These are phyloP conservation scores for Ogataea henricii DNA, from an alignment of 805 yeast species.

Conservation along the genomic window DNA sequence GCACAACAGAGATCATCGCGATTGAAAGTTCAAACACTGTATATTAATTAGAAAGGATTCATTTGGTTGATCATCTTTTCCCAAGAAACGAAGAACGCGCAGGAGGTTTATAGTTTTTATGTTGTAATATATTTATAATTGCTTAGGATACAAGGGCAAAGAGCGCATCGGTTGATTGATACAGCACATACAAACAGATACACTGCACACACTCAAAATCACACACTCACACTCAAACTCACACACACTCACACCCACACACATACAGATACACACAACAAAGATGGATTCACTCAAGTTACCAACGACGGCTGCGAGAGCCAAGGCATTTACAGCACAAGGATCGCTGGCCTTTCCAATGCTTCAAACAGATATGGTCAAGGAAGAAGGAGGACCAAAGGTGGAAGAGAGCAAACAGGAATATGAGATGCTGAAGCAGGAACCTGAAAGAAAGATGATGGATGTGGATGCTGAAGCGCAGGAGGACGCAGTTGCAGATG, in stretches of 20 bases:
- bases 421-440: conserved; percentile 28
- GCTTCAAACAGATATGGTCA: conserved; percentile 37
- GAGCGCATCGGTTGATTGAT: conserved; percentile 8
- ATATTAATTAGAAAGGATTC: conserved; percentile 27
- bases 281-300: conserved; percentile 71
- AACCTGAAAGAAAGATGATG: conserved; percentile 37
- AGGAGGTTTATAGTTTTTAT: conserved; percentile 20
- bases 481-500: conserved; percentile 43
- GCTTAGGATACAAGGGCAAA: conserved; percentile 9
- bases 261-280: conserved; percentile 1
- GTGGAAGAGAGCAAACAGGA: conserved; percentile 15
- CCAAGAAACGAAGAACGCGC: conserved; percentile 8
- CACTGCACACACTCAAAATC: conserved; percentile 16
- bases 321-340: conserved; percentile 69
- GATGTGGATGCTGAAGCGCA: conserved; percentile 20
- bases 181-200: conserved; percentile 6
- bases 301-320: conserved; percentile 78
- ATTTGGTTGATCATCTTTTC: conserved; percentile 34
- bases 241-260: conserved; percentile 15
- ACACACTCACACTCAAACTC: not conserved
- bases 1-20: conserved; percentile 2
- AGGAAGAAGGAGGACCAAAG: conserved; percentile 19
- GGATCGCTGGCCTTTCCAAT: conserved; percentile 66
- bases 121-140: conserved; percentile 17
- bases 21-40: conserved; percentile 7